Conservation (phyloP, 225 moss, liverwort and hornwort genomes). For the Physcomitrellopsis africana region DNA sequence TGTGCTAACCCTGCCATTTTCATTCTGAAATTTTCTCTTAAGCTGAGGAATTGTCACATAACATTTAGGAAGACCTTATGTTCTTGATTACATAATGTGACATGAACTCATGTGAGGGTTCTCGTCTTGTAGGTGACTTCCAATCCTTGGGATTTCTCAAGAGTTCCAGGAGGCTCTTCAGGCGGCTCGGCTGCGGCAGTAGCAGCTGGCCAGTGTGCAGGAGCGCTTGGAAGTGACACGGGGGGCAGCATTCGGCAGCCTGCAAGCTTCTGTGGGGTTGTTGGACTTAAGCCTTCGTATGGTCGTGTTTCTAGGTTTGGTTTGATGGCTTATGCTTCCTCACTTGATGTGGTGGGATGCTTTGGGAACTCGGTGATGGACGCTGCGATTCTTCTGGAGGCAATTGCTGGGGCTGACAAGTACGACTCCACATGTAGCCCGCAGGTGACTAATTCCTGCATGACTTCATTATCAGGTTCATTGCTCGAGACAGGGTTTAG, state of each 20-base stretch:
- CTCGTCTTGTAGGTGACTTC: constrained; percentile 59
- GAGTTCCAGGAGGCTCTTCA: neutral
- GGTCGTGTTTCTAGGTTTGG: constrained; percentile 80
- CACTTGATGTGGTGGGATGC: constrained; percentile 92
- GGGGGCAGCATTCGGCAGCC: neutral
- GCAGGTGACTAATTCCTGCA: constrained; percentile 35
- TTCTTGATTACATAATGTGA: neutral
- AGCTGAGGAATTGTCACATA: too few relatives aligned
- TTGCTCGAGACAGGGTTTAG: constrained; percentile 16
- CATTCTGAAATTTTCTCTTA: too few relatives aligned
- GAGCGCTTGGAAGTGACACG: neutral
- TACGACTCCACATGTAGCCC: constrained; percentile 83
- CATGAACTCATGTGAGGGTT: neutral
- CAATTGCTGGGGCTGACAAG: constrained; percentile 78
- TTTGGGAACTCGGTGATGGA: constrained; percentile 86
- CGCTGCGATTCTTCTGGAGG: constrained; percentile 81
- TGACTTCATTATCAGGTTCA: neutral
- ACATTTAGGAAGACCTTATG: too few relatives aligned
- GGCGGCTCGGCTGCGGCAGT: constrained; percentile 10
- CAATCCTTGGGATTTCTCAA: constrained; percentile 3
- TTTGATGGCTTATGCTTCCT: constrained; percentile 97
- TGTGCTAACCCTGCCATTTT: neutral
- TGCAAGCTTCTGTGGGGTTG: neutral
- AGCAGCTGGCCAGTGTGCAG: neutral
- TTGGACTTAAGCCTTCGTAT: constrained; percentile 18